Conservation (phyloP, 2,329 filamentous ascomycete genomes). For the Sarocladiaceae sp. region DNA sequence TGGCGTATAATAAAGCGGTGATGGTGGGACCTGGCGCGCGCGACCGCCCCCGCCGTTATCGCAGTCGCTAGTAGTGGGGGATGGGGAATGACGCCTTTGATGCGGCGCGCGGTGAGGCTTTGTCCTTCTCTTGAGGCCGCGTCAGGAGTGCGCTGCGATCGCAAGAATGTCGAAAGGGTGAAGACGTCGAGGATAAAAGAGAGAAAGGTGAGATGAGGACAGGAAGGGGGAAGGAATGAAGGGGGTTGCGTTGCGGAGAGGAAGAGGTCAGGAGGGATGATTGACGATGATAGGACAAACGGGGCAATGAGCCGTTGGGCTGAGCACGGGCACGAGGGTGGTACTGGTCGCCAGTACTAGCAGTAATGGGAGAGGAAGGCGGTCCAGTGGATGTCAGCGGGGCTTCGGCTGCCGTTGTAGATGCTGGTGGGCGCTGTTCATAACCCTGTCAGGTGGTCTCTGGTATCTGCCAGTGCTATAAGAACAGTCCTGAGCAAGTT, state of each 20-base stretch:
- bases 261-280: slow-evolving; percentile 2
- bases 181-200: not conserved
- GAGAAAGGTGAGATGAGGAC: not conserved
- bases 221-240: not conserved
- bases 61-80: not conserved
- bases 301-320: slow-evolving; percentile 6
- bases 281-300: slow-evolving; percentile 6
- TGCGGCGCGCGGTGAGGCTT: slow-evolving; percentile 2
- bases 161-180: no score
- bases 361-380: not conserved
- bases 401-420: no score
- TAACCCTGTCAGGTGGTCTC: no score
- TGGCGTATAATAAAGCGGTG: slow-evolving; percentile 2
- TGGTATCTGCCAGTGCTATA: no score
- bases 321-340: slow-evolving; percentile 3
- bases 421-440: no score
- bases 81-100: slow-evolving; percentile 9
- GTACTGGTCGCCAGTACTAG: no score
- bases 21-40: not conserved
- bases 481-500: no score
- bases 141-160: no score
- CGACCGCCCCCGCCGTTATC: slow-evolving; percentile 9
- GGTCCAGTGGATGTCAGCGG: slow-evolving; percentile 1
- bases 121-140: no score
- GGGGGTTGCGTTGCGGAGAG: slow-evolving; percentile 1